phyloP scores from a whole-genome alignment of 2,329 filamentous ascomycete species.

The Trichoderma simmonsii region DNA sequence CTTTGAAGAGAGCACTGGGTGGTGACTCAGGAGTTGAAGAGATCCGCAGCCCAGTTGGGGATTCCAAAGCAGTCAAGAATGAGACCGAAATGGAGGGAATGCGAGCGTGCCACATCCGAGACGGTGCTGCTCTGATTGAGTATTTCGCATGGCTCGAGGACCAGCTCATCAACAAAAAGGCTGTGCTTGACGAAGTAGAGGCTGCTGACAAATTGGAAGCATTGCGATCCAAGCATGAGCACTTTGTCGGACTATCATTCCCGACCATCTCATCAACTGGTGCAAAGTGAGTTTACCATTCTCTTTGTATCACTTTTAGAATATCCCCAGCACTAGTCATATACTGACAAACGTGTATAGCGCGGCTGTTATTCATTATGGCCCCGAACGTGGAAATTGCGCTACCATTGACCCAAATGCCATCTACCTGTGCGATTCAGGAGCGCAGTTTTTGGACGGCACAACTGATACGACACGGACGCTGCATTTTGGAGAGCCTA shows the following conservation, averaged over 20 bases:
- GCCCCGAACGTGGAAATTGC: conserved; percentile 78
- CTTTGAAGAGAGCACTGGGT: conserved; percentile 78
- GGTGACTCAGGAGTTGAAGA: conserved; percentile 85
- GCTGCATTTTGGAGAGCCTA: conserved; percentile 84
- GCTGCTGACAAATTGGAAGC: conserved; percentile 89
- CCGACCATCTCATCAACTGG: conserved; percentile 95
- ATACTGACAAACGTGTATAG: conserved; percentile 43
- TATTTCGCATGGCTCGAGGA: conserved; percentile 98
- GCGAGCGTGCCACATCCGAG: conserved; percentile 88
- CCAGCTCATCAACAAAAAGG: conserved; percentile 71
- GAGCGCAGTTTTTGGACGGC: conserved; percentile 92
- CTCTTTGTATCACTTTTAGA: background rate
- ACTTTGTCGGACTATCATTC: conserved; percentile 89
- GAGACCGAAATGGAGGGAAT: conserved; percentile 85
- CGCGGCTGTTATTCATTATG: conserved; percentile 94
- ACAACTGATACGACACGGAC: conserved; percentile 96
- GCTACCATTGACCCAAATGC: conserved; percentile 77
- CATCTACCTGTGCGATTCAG: conserved; percentile 94
- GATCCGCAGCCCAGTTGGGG: conserved; percentile 78
- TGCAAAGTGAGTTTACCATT: conserved; percentile 52
- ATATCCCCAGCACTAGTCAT: background rate
- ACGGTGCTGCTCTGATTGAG: conserved; percentile 84
- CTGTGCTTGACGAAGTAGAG: conserved; percentile 77
- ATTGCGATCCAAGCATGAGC: conserved; percentile 62
- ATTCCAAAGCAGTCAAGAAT: conserved; percentile 94